Base-by-base conservation (phyloP, 1,284 basidiomycete species). In the Cystobasidium sp. region DNA sequence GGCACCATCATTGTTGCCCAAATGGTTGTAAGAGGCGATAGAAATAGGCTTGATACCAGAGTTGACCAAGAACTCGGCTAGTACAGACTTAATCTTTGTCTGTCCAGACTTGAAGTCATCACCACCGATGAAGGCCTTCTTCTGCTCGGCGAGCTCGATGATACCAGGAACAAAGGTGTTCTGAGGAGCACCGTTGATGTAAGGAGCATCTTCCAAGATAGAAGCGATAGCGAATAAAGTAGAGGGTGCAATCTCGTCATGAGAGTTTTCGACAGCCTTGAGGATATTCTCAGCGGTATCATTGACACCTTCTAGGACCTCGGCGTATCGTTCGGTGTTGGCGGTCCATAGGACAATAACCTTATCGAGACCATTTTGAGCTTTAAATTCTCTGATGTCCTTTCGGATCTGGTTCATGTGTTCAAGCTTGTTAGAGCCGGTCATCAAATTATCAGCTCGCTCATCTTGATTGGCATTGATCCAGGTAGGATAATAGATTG, bases 81-180 rank as follows among this genome's bases (percentile, higher is more conserved):
- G 86, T 63, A 97, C 95, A 52, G 91, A 93, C 87, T 80, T 84
- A 78, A 84, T 82, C 79, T 84, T 84, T 68, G 84, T 84, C 80
- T 85, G 84, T 49, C 84, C 84, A 22, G 81, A 82, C 69, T 99
- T 99, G 85, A 99, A 90, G 82, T 99, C 96, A 82, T 98, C 96
- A 68, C 97, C 95, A 72, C 93, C 95, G 80, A 99, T 97, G 86
- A 98, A 98, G 9, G 93, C 90, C 82, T 90, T 87, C 80, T 91
- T 84, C 79, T 89, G 87, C 86, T 98, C 95, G 65, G 96, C 94
- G 76, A 99, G 91, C 81, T 91, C 87, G 81, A 99, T 91, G 79
- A 91, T 90, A 80, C 97, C 96, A 0, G 97, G 96, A 43, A 99
- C 94, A 81, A 98, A 98, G 7, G 96, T 98, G 88, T 99, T 99